Evolutionary conservation across 1,284 basidiomycete species (phyloP).

Genomic region (Prillingera fragicola): DNA sequence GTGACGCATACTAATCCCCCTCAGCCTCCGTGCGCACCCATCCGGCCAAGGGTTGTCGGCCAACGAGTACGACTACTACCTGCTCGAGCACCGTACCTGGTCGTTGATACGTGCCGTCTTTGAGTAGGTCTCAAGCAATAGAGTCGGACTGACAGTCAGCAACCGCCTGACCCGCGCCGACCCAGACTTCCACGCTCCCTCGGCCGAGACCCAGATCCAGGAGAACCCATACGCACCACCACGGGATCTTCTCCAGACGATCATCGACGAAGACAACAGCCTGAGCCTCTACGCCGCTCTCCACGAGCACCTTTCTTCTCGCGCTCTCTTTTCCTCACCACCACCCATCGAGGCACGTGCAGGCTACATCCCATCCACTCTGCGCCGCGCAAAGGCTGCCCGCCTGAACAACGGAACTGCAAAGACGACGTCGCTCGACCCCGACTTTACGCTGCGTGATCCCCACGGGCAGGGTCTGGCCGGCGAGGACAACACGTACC

Average conservation of each 20-base stretch:
- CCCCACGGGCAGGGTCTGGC: conserved; percentile 36
- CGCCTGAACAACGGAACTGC: conserved; percentile 11
- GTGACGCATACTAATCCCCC: conserved; percentile 2
- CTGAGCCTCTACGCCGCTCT: conserved; percentile 38
- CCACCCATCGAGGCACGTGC: conserved; percentile 41
- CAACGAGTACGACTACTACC: conserved; percentile 32
- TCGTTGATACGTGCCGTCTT: conserved; percentile 38
- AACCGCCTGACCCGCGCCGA: conserved; percentile 32
- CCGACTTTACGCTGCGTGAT: conserved; percentile 44
- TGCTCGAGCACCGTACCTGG: conserved; percentile 45
- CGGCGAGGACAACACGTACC: conserved; percentile 44
- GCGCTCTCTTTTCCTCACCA: conserved; percentile 31
- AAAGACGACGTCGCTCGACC: conserved; percentile 33
- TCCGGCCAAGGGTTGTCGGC: conserved; percentile 6
- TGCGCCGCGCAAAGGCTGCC: conserved; percentile 30
- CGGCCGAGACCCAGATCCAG: conserved; percentile 24
- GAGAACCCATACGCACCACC: conserved; percentile 40
- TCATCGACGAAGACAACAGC: conserved; percentile 40
- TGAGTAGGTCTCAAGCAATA: conserved; percentile 24
- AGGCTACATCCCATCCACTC: conserved; percentile 43
- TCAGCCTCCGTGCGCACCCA: conserved; percentile 7
- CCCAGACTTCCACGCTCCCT: conserved; percentile 25
- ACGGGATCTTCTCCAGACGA: conserved; percentile 36
- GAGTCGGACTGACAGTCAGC: conserved; percentile 13
- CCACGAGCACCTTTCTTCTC: conserved; percentile 40